These are phyloP conservation scores for Wickerhamiella galacta DNA, from an alignment of 805 yeast genomes.

Conservation along the genomic window DNA sequence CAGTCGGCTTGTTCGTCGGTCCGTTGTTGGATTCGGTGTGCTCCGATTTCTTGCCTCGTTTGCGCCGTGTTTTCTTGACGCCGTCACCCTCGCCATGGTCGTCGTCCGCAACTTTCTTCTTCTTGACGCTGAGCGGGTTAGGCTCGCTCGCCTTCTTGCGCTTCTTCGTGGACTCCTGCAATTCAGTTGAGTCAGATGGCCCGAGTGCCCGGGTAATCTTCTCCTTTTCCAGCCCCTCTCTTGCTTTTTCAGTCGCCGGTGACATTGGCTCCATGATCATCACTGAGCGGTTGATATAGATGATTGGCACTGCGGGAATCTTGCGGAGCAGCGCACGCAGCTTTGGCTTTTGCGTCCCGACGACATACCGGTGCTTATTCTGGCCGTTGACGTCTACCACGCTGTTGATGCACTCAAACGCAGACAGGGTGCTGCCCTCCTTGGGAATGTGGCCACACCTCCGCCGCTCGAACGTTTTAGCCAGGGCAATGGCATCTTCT, in stretches of 20 bases:
- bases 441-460: constrained; percentile 57
- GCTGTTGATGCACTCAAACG: constrained; percentile 59
- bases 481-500: constrained; percentile 62
- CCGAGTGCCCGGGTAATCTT: constrained; percentile 9
- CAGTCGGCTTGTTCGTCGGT: no score
- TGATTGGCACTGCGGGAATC: constrained; percentile 78
- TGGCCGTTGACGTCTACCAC: constrained; percentile 24
- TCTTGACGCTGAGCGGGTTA: constrained; percentile 80
- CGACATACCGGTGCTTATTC: constrained; percentile 81
- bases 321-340: constrained; percentile 52
- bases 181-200: constrained; percentile 11
- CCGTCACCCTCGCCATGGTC: neutral
- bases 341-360: constrained; percentile 65
- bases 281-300: constrained; percentile 78
- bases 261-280: constrained; percentile 94
- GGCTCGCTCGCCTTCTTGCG: constrained; percentile 47
- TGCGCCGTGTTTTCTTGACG: neutral
- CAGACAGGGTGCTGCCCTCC: constrained; percentile 26
- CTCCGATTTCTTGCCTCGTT: neutral
- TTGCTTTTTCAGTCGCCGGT: constrained; percentile 40
- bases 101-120: constrained; percentile 30
- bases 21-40: neutral
- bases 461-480: constrained; percentile 76
- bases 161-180: constrained; percentile 12
- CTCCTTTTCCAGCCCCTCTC: no score